A percentile compares a stretch with the other conserved stretches of the same genome.
phyloP scores from a whole-genome alignment of 768 basidiomycete species.

The Tylopilus felleus region DNA sequence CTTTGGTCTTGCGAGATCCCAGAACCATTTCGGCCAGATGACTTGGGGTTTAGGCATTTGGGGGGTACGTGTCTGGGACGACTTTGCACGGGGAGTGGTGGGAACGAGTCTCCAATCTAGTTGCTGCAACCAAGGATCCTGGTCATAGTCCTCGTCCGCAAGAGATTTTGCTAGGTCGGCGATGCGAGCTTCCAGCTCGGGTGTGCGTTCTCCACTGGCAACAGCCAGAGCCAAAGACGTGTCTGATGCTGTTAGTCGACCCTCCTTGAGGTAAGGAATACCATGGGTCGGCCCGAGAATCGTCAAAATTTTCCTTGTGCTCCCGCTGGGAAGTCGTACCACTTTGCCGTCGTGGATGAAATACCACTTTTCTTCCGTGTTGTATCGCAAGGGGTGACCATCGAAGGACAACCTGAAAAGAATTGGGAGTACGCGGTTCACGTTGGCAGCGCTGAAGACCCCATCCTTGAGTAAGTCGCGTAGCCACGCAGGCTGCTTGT shows the following conservation, averaged over 20 bases:
- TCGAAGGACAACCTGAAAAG: slow-evolving; percentile 64
- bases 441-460: slow-evolving; percentile 37
- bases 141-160: slow-evolving; percentile 20
- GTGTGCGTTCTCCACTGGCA: slow-evolving; percentile 40
- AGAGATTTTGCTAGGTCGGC: slow-evolving; percentile 40
- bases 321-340: slow-evolving; percentile 42
- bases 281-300: slow-evolving; percentile 49
- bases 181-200: slow-evolving; percentile 35
- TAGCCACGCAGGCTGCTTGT: slow-evolving; percentile 55
- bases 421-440: slow-evolving; percentile 57
- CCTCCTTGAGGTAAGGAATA: slow-evolving; percentile 41
- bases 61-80: background rate
- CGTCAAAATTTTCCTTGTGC: slow-evolving; percentile 39
- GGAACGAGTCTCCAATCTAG: slow-evolving; percentile 60
- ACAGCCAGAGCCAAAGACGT: slow-evolving; percentile 44
- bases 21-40: slow-evolving; percentile 97
- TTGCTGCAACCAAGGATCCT: slow-evolving; percentile 59
- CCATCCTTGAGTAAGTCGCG: slow-evolving; percentile 42
- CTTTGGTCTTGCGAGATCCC: slow-evolving; percentile 78
- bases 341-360: slow-evolving; percentile 36
- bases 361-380: slow-evolving; percentile 64
- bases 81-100: background rate
- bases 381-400: slow-evolving; percentile 56
- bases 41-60: slow-evolving; percentile 41
- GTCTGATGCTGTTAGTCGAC: slow-evolving; percentile 41